Evolutionary conservation across 1,284 basidiomycete genomes (phyloP).

Genomic region (Cerioporus squamosus): DNA sequence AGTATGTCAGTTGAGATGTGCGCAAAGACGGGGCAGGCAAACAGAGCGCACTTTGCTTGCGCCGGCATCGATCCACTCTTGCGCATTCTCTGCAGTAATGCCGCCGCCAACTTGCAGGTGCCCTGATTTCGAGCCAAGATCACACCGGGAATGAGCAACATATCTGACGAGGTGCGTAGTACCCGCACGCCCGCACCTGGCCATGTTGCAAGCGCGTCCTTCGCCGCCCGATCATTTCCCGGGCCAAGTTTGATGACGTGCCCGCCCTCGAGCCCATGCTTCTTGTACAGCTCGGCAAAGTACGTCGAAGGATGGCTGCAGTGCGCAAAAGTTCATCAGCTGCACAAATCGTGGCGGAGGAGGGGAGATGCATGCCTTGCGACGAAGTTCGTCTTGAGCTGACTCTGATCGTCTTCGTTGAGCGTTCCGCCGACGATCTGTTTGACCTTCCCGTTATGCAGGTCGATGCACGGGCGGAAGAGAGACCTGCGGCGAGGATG

Average conservation of each 20-base stretch:
- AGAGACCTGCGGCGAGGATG: conserved; percentile 21
- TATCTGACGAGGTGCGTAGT: background rate
- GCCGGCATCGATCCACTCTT: conserved; percentile 85
- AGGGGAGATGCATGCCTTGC: conserved; percentile 61
- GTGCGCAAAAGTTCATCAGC: conserved; percentile 2
- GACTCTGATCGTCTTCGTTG: conserved; percentile 62
- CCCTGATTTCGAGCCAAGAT: conserved; percentile 43
- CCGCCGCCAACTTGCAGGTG: conserved; percentile 95
- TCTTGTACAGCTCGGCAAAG: conserved; percentile 83
- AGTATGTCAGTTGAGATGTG: background rate
- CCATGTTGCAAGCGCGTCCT: conserved; percentile 85
- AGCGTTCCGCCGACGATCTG: conserved; percentile 98
- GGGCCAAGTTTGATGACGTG: conserved; percentile 98
- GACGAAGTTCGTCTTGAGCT: conserved; percentile 91
- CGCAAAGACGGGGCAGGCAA: background rate
- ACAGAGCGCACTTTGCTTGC: conserved; percentile 79
- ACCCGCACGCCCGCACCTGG: conserved; percentile 52
- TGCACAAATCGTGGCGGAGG: background rate
- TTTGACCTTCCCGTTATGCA: conserved; percentile 95
- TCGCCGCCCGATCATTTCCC: conserved; percentile 87
- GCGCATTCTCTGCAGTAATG: conserved; percentile 83
- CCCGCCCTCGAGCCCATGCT: conserved; percentile 77
- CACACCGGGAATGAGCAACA: background rate
- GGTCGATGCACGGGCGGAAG: conserved; percentile 97
- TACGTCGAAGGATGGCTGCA: conserved; percentile 79